These are phyloP conservation scores for Seiridium unicorne DNA, from an alignment of 2,329 filamentous ascomycete species.

Conservation along the genomic window DNA sequence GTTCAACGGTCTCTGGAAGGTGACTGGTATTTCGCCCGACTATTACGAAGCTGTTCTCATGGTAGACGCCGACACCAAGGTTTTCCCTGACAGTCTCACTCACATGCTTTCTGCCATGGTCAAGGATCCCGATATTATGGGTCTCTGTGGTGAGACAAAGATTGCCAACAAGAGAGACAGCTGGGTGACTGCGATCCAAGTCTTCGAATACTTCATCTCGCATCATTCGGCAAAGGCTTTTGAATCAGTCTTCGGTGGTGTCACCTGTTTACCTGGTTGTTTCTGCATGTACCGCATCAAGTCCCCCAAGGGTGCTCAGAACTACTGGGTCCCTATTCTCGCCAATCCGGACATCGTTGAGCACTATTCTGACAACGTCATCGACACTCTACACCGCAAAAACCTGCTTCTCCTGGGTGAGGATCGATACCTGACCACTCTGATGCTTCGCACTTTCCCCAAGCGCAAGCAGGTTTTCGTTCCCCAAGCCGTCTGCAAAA, in stretches of 20 bases:
- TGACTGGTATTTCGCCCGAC: slow-evolving; percentile 96
- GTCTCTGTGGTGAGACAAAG: slow-evolving; percentile 97
- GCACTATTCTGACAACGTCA: slow-evolving; percentile 98
- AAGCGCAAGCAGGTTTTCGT: slow-evolving; percentile 99
- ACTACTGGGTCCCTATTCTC: slow-evolving; percentile 99
- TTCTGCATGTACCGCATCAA: slow-evolving; percentile 99
- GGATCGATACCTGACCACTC: slow-evolving; percentile 92
- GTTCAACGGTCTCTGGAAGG: slow-evolving; percentile 99
- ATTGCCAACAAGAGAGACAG: slow-evolving; percentile 96
- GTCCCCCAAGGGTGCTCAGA: slow-evolving; percentile 94
- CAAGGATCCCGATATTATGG: slow-evolving; percentile 98
- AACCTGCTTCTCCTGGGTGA: slow-evolving; percentile 91
- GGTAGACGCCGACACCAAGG: slow-evolving; percentile 99
- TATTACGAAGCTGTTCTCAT: slow-evolving; percentile 98
- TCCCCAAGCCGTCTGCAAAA: slow-evolving; percentile 98
- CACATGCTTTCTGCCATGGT: slow-evolving; percentile 99
- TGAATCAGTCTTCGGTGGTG: slow-evolving; percentile 97
- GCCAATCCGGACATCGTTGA: slow-evolving; percentile 98
- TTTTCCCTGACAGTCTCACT: slow-evolving; percentile 96
- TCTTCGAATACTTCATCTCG: slow-evolving; percentile 99
- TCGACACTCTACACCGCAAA: slow-evolving; percentile 97
- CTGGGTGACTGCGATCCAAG: slow-evolving; percentile 97
- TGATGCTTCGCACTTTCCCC: slow-evolving; percentile 98
- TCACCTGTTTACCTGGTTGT: slow-evolving; percentile 95
- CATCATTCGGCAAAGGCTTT: slow-evolving; percentile 97